Base-by-base conservation (phyloP, 257 asterid genomes). In the Apocynum venetum region DNA sequence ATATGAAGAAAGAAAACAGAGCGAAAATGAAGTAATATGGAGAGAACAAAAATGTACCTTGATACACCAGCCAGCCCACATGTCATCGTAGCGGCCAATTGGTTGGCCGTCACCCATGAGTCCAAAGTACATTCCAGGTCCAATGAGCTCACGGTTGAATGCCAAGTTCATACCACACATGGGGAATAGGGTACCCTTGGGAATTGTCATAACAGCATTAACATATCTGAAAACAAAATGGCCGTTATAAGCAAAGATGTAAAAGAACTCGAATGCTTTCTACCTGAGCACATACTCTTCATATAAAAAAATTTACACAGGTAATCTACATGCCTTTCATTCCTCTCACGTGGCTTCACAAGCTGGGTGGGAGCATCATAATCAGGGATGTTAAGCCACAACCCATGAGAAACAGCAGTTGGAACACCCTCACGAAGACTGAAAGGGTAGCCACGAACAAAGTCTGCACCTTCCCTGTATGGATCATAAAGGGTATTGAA, bases 1-100 rank as follows among this genome's bases (percentile, higher is more conserved):
- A 35, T 5, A 38, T 0, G 10, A 20, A 47, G 44, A 78, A 76
- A 59, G n/a, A 14, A 74, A 10, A 38, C 44, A 36, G 8, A 47
- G 15, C 43, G 43, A 31, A 2, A 38, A 6, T 35, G 1, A 61
- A 63, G 15, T 75, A 0, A 64, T 36, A 36, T 14, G 4, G 38
- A 25, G 31, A 25, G 31, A 25, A 25, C 31, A 25, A 25, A 25
- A 25, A 77, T 0, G 67, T 87, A 89, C 96, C 97, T 92, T 92
- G 85, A 85, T 83, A 83, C 97, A 90, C 97, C 97, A 92, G 49
- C 96, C 97, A 1, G 97, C 97, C 94, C 96, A 92, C 97, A 92
- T 92, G 59, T 92, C 96, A 12, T 92, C 97, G 74, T 92, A 92
- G 63, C 97, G 96, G 55, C 96, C 96, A 38, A 92, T 92, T 35